phyloP scores from a whole-genome alignment of 2,329 filamentous ascomycete species.

The Diaporthe humulicola region DNA sequence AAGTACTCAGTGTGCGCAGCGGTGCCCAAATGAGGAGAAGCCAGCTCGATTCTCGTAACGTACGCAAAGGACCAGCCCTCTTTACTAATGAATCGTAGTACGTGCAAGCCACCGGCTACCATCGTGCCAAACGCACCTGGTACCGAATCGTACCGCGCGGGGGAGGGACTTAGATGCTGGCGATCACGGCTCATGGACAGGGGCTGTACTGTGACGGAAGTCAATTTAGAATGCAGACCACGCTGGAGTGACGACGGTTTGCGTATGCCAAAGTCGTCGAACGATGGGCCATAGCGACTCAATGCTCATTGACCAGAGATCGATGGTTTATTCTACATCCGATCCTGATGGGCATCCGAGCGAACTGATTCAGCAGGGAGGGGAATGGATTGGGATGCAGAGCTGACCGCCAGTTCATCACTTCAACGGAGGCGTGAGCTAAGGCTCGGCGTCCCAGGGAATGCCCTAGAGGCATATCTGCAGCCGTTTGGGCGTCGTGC shows the following conservation, averaged over 20 bases:
- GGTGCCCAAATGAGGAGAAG: slow-evolving; percentile 23
- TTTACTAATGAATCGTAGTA: slow-evolving; percentile 5
- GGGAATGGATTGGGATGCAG: slow-evolving; percentile 47
- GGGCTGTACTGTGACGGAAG: slow-evolving; percentile 46
- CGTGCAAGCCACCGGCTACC: neutral
- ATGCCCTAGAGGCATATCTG: slow-evolving; percentile 14
- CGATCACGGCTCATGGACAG: slow-evolving; percentile 58
- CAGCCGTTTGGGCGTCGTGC: slow-evolving; percentile 14
- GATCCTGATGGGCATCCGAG: slow-evolving; percentile 41
- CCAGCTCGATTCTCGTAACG: neutral
- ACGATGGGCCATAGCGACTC: slow-evolving; percentile 15
- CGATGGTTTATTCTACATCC: slow-evolving; percentile 37
- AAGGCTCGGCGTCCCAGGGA: slow-evolving; percentile 33
- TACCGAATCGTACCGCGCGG: slow-evolving; percentile 44
- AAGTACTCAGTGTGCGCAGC: neutral
- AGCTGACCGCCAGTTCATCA: slow-evolving; percentile 65
- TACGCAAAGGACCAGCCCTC: slow-evolving; percentile 4
- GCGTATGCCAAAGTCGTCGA: slow-evolving; percentile 2
- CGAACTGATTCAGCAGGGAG: slow-evolving; percentile 40
- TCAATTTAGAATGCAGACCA: slow-evolving; percentile 29
- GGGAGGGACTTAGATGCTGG: slow-evolving; percentile 42
- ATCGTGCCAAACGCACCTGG: slow-evolving; percentile 39
- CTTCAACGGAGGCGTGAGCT: slow-evolving; percentile 34
- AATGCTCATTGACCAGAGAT: neutral
- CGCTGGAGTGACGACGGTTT: slow-evolving; percentile 28